These are phyloP conservation scores for Rhynchosporium secalis DNA, from an alignment of 2,329 filamentous ascomycete species.

Conservation along the genomic window DNA sequence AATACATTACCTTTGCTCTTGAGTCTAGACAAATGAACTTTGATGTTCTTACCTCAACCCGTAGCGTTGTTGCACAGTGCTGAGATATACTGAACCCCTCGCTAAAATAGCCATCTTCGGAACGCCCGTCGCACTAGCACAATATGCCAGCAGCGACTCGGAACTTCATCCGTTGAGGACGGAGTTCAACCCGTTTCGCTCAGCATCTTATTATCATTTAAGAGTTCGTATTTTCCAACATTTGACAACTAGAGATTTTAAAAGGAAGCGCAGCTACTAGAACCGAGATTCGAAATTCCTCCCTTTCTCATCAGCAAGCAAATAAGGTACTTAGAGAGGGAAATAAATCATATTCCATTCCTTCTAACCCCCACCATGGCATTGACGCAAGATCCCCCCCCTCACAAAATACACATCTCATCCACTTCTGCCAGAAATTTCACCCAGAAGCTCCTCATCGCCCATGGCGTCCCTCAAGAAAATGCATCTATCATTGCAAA, in stretches of 20 bases:
- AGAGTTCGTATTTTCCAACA: neutral
- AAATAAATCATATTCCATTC: neutral
- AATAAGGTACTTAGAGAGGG: no score
- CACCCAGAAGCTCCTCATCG: constrained; percentile 4
- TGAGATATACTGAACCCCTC: neutral
- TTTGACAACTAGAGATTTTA: neutral
- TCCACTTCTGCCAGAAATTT: constrained; percentile 10
- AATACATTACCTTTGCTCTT: no score
- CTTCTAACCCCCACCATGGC: constrained; percentile 10
- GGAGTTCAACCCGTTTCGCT: neutral
- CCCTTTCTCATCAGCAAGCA: neutral
- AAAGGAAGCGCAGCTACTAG: neutral
- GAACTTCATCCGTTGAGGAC: neutral
- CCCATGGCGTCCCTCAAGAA: constrained; percentile 54
- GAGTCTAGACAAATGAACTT: no score
- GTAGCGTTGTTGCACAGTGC: no score
- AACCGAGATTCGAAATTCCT: neutral
- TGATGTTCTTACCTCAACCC: no score
- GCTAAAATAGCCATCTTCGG: neutral
- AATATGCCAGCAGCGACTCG: neutral
- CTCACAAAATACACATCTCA: constrained; percentile 14
- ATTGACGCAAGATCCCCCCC: neutral
- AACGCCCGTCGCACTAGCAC: neutral
- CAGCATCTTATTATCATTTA: neutral
- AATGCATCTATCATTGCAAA: constrained; percentile 65